These are phyloP conservation scores for Tolypocladium sp. DNA, from an alignment of 2,329 filamentous ascomycete genomes.

Conservation along the genomic window DNA sequence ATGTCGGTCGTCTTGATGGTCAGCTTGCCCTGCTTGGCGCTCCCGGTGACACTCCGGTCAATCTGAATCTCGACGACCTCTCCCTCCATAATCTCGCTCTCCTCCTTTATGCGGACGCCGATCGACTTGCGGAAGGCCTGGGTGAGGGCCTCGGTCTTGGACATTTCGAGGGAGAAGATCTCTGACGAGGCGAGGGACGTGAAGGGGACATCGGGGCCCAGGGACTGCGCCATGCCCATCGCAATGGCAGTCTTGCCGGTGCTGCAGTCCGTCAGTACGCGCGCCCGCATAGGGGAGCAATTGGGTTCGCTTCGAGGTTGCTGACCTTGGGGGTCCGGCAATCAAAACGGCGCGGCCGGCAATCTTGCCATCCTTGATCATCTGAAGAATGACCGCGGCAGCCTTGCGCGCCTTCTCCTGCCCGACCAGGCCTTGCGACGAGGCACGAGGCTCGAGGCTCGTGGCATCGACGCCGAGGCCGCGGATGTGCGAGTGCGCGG, in stretches of 20 bases:
- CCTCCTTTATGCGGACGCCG: conserved; percentile 95
- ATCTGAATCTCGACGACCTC: conserved; percentile 99
- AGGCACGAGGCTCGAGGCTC: conserved; percentile 74
- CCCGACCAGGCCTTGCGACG: conserved; percentile 89
- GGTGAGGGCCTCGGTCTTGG: conserved; percentile 94
- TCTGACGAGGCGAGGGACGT: conserved; percentile 93
- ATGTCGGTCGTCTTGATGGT: conserved; percentile 99
- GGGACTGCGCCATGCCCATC: conserved; percentile 96
- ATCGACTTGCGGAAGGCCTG: conserved; percentile 99
- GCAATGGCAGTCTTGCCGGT: conserved; percentile 98
- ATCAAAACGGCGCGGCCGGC: conserved; percentile 91
- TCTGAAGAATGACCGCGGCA: conserved; percentile 90
- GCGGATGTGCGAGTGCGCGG: conserved; percentile 95
- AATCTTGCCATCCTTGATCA: conserved; percentile 99
- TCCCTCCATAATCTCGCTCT: conserved; percentile 98
- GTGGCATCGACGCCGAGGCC: conserved; percentile 89
- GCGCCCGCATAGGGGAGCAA: neutral
- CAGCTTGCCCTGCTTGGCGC: conserved; percentile 96
- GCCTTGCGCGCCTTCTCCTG: conserved; percentile 96
- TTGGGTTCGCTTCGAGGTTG: neutral
- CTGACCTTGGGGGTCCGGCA: conserved; percentile 77
- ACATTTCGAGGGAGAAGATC: conserved; percentile 99
- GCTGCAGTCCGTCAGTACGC: conserved; percentile 34
- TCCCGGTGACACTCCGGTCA: conserved; percentile 90
- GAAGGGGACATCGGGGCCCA: conserved; percentile 90